Conservation (phyloP, 495 filamentous ascomycete species). For the Clohesyomyces aquaticus region DNA sequence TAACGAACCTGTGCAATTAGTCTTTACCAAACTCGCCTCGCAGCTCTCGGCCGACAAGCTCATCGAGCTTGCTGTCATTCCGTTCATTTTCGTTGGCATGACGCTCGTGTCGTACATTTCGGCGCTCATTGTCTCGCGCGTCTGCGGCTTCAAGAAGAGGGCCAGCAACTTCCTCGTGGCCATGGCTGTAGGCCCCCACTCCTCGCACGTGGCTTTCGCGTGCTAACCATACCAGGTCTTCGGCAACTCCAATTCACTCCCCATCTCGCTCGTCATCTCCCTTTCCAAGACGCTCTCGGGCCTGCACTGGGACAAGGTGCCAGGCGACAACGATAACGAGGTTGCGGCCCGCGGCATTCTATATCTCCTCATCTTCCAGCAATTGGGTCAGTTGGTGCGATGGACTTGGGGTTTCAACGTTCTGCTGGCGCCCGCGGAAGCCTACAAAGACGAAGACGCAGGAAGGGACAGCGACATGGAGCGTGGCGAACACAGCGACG, state of each 20-base stretch:
- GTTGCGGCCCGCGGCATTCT: slow-evolving; percentile 92
- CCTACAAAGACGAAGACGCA: slow-evolving; percentile 63
- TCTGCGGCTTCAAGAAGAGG: slow-evolving; percentile 79
- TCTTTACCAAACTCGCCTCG: slow-evolving; percentile 97
- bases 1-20: slow-evolving; percentile 51
- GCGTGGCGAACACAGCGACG: slow-evolving; percentile 71
- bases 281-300: slow-evolving; percentile 88
- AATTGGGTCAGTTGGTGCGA: slow-evolving; percentile 89
- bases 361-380: slow-evolving; percentile 96
- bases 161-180: slow-evolving; percentile 91
- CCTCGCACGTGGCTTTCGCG: not conserved
- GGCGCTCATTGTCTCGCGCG: slow-evolving; percentile 67
- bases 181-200: slow-evolving; percentile 71
- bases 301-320: slow-evolving; percentile 88
- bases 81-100: slow-evolving; percentile 87
- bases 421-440: slow-evolving; percentile 77
- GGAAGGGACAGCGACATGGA: slow-evolving; percentile 57
- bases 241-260: slow-evolving; percentile 96
- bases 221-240: slow-evolving; percentile 64
- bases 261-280: slow-evolving; percentile 93
- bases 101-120: slow-evolving; percentile 81
- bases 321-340: slow-evolving; percentile 91
- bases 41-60: slow-evolving; percentile 91
- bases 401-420: slow-evolving; percentile 99
- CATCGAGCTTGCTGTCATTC: slow-evolving; percentile 87